phyloP scores from a whole-genome alignment of 176 grass and related monocot species.

The Paspalum notatum region DNA sequence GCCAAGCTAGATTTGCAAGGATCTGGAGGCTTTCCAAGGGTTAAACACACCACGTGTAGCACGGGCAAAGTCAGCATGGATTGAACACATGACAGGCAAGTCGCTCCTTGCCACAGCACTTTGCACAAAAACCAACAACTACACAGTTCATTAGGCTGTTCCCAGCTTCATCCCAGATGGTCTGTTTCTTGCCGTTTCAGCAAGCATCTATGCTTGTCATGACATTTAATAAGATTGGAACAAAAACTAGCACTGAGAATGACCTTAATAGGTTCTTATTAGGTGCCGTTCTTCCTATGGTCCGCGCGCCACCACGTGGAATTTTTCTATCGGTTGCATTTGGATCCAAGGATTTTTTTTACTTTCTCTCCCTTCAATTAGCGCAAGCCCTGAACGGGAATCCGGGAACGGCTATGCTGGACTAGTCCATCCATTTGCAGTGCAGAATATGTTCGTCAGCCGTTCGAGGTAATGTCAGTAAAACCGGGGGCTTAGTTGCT shows the following conservation, averaged over 20 bases:
- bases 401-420: constrained; percentile 7
- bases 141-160: too few relatives aligned
- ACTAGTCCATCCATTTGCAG: neutral
- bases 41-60: neutral
- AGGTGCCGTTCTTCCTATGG: neutral
- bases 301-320: neutral
- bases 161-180: too few relatives aligned
- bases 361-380: neutral
- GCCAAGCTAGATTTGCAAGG: neutral
- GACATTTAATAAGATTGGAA: too few relatives aligned
- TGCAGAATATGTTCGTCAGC: neutral
- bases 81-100: neutral
- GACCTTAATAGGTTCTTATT: neutral
- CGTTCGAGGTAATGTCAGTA: neutral
- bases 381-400: neutral
- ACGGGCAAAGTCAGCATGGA: neutral
- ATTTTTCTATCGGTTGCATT: neutral
- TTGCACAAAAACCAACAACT: too few relatives aligned
- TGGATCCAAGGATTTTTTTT: too few relatives aligned
- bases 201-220: too few relatives aligned
- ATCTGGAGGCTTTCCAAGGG: neutral
- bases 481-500: neutral
- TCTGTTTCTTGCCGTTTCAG: too few relatives aligned
- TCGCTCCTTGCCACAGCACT: too few relatives aligned
- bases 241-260: too few relatives aligned